Evolutionary conservation across 164 flowering plant genomes (phyloP), one percentile per base, ranked within the genome.

Genomic region (Buxus sempervirens): DNA sequence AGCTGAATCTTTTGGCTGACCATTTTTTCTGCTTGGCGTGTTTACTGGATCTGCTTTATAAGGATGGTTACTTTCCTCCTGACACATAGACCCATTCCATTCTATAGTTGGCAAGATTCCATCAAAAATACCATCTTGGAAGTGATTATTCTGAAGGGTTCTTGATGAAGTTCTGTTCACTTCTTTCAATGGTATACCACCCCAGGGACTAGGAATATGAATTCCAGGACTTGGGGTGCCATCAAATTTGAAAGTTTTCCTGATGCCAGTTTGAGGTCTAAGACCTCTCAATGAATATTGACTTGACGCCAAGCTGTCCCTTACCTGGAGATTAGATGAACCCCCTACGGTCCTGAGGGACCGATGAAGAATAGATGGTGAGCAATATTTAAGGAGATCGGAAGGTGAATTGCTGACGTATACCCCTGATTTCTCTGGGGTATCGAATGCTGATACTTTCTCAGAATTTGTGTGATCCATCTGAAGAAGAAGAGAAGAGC

Each of bases 361-460:
- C 60, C 75, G 80, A 0, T 66, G 72, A 18, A 80, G 81, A 74
- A 73, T 38, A 36, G 85, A 77, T 22, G 82, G 54, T 53, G 82
- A 70, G 24, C 69, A 66, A 22, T 63, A 42, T 55, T 73, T 75
- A 53, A 70, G 51, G 54, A 48, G 18, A 26, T 73, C 86, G 58
- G 55, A 41, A 48, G 15, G 65, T 54, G 77, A 60, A 49, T 41
- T 75, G 25, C 54, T 69, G 25, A 69, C 25, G 45, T 72, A 59
- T 56, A 74, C 84, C 68, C 59, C 54, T 36, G 80, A 58, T 58
- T 71, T 74, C n/a, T n/a, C n/a, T n/a, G n/a, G n/a, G n/a, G n/a
- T n/a, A n/a, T n/a, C n/a, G n/a, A n/a, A n/a, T n/a, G n/a, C n/a
- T n/a, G n/a, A n/a, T n/a, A n/a, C n/a, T n/a, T n/a, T n/a, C 42